Conservation (phyloP, 306 rosid genomes). For the Parietaria judaica region DNA sequence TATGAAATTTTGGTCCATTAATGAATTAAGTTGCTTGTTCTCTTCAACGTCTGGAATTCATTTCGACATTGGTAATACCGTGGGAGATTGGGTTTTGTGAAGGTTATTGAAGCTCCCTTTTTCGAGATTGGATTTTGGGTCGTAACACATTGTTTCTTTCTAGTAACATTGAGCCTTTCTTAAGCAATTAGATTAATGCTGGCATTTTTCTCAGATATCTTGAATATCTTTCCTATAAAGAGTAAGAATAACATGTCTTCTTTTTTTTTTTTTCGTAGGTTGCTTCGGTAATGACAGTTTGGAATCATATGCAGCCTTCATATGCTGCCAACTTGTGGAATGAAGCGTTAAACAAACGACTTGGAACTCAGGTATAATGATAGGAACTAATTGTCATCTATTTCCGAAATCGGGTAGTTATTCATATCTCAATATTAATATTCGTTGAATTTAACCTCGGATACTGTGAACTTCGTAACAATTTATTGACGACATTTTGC, state of each 20-base stretch:
- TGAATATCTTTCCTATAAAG: neutral
- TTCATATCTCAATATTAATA: too few species aligned
- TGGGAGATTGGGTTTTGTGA: too few species aligned
- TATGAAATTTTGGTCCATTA: neutral
- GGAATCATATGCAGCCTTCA: conserved; percentile 79
- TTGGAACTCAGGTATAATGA: conserved; percentile 55
- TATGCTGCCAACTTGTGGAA: conserved; percentile 96
- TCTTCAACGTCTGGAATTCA: too few species aligned
- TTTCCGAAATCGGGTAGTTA: too few species aligned
- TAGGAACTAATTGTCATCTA: neutral
- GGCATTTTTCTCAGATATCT: neutral
- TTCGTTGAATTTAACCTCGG: neutral
- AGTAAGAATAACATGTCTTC: conserved; percentile 18
- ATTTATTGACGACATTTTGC: too few species aligned
- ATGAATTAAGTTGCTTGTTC: neutral
- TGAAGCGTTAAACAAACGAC: conserved; percentile 94
- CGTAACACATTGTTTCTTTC: neutral
- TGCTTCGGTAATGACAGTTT: conserved; percentile 95
- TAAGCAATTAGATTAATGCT: neutral
- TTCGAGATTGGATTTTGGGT: neutral
- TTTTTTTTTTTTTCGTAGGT: conserved; percentile 42
- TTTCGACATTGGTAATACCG: too few species aligned
- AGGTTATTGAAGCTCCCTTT: neutral
- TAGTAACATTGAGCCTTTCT: too few species aligned
- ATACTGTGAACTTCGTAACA: neutral